A percentile compares a stretch with the other conserved stretches of the same genome.
phyloP scores from a whole-genome alignment of 805 yeast genomes.

The Yarrowia divulgata region DNA sequence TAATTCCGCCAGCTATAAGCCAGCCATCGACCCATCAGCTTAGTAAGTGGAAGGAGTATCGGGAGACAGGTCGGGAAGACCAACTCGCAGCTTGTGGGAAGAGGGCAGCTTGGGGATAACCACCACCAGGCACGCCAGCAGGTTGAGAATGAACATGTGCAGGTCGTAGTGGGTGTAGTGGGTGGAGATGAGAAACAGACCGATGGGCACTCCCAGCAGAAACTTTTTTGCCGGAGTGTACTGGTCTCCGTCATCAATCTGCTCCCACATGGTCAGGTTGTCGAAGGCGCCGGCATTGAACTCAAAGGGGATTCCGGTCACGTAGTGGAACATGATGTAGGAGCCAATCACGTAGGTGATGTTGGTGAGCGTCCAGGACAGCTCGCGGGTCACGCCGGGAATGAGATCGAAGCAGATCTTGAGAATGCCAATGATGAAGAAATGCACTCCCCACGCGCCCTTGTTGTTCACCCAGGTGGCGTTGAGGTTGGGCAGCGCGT shows the following conservation, averaged over 20 bases:
- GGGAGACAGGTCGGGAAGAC: slow-evolving; percentile 44
- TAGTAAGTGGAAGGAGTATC: slow-evolving; percentile 36
- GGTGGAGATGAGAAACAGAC: slow-evolving; percentile 81
- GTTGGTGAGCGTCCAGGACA: slow-evolving; percentile 94
- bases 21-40: not conserved
- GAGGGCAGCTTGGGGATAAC: slow-evolving; percentile 89
- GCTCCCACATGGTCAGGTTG: slow-evolving; percentile 98
- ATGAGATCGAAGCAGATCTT: slow-evolving; percentile 79
- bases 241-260: slow-evolving; percentile 92
- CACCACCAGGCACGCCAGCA: slow-evolving; percentile 80
- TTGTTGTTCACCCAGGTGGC: slow-evolving; percentile 96
- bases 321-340: slow-evolving; percentile 94
- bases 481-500: slow-evolving; percentile 84
- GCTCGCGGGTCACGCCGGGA: slow-evolving; percentile 80
- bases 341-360: slow-evolving; percentile 89
- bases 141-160: slow-evolving; percentile 77
- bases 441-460: slow-evolving; percentile 93
- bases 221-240: slow-evolving; percentile 97
- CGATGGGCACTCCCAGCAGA: slow-evolving; percentile 89
- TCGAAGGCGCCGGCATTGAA: slow-evolving; percentile 97
- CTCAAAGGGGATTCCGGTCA: slow-evolving; percentile 97
- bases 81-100: slow-evolving; percentile 50
- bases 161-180: slow-evolving; percentile 89
- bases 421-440: slow-evolving; percentile 77
- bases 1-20: not conserved